A percentile compares a stretch with the other conserved stretches of the same genome.
phyloP scores from a whole-genome alignment of 2,329 filamentous ascomycete species.

The Coniochaeta sp. region DNA sequence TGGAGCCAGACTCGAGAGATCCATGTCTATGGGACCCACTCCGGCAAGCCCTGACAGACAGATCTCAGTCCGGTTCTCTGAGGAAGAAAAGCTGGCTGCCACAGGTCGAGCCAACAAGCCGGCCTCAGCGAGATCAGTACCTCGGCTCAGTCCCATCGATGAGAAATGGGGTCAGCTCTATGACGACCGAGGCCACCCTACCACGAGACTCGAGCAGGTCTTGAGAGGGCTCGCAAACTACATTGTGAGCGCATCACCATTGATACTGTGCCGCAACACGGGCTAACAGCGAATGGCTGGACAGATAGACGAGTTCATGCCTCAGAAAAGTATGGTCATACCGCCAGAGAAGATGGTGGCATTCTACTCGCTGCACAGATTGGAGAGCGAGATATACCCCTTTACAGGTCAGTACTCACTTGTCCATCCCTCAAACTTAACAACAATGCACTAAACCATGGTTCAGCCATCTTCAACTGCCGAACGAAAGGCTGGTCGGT shows the following conservation, averaged over 20 bases:
- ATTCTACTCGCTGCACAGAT: conserved; percentile 62
- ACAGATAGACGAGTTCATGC: conserved; percentile 62
- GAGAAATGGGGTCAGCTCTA: conserved; percentile 73
- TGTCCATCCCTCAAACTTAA: conserved; percentile 8
- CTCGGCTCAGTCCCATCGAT: conserved; percentile 53
- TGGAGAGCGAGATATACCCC: conserved; percentile 59
- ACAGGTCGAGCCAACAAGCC: background rate
- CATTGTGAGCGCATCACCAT: conserved; percentile 43
- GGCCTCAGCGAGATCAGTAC: background rate
- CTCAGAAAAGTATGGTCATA: conserved; percentile 62
- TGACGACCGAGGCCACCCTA: conserved; percentile 57
- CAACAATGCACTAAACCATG: conserved; percentile 12
- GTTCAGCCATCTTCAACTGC: conserved; percentile 44
- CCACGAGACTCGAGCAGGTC: conserved; percentile 60
- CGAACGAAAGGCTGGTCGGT: conserved; percentile 8
- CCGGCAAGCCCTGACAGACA: background rate
- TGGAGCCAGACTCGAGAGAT: background rate
- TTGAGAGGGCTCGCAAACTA: conserved; percentile 66
- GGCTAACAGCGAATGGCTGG: conserved; percentile 5
- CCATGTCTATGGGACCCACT: background rate
- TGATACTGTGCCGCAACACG: background rate
- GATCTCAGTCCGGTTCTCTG: background rate
- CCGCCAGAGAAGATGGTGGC: conserved; percentile 66
- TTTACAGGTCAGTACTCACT: conserved; percentile 48
- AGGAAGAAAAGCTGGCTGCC: background rate